Evolutionary conservation across 352 stramenopile genomes (phyloP), one percentile per base, ranked within the genome.

Genomic region (Globisporangium orthogonon): DNA sequence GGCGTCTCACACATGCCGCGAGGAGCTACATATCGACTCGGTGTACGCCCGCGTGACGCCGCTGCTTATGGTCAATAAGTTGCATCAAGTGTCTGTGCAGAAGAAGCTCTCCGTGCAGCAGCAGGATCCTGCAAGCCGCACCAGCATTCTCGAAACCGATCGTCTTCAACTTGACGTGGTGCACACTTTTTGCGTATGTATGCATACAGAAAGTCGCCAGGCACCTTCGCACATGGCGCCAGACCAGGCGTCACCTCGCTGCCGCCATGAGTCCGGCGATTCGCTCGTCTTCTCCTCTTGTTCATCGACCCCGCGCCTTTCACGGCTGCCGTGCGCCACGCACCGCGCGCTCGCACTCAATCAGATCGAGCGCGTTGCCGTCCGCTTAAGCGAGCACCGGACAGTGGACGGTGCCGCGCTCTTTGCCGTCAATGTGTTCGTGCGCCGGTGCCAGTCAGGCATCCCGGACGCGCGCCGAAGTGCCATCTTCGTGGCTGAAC

Each of bases 331-430:
- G 52, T 65, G 69, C n/a, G 68, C 62, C 48, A 66, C 70, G 40
- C 83, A 73, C 49, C 75, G 68, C 49, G 71, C 75, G 28, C 61
- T 87, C 49, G 55, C 70, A 50, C 69, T 88, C 49, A 87, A 90
- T 61, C 75, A 74, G 58, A 73, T 90, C 39, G 68, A 76, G 44
- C 72, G 68, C 54, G 67, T 89, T 18, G 66, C 70, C 37, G 74
- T 90, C 52, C 58, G 37, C 47, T 61, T 57, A 4, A 61, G 67
- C 63, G 65, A 76, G 28, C 40, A 13, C 15, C 69, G 71, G 29
- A 60, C 63, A 9, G 47, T 67, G 11, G 77, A 77, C 56, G 67
- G 70, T 50, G 67, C 67, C 37, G 76, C 69, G 10, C 52, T 87
- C 37, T 89, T 84, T 62, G 70, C 80, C 40, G 43, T 89, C 33